phyloP scores from a whole-genome alignment of 2,329 filamentous ascomycete genomes.

The Ascochyta pisi region DNA sequence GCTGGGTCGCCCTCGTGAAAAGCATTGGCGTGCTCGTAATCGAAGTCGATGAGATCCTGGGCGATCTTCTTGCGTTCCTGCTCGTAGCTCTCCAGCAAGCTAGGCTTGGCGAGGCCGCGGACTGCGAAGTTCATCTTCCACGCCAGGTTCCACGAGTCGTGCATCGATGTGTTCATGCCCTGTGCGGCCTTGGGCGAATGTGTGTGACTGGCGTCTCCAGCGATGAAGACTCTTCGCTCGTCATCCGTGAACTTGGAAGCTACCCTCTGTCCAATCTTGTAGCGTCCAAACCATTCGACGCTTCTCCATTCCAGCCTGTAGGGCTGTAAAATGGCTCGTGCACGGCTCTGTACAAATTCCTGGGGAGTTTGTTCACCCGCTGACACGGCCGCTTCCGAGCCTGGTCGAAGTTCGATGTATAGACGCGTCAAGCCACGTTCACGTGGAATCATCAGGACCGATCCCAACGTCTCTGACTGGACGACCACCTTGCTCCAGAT shows the following conservation, averaged over 20 bases:
- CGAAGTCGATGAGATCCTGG: constrained; percentile 54
- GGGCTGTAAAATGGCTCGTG: constrained; percentile 56
- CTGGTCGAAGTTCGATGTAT: constrained; percentile 57
- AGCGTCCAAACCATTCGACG: constrained; percentile 60
- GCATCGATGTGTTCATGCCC: constrained; percentile 56
- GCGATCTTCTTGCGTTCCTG: constrained; percentile 53
- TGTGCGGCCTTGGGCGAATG: constrained; percentile 53
- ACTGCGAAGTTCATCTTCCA: constrained; percentile 55
- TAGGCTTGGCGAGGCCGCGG: constrained; percentile 48
- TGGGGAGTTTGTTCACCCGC: constrained; percentile 56
- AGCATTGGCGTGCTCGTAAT: constrained; percentile 58
- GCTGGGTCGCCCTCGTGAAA: constrained; percentile 67
- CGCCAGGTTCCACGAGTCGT: constrained; percentile 53
- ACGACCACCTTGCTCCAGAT: constrained; percentile 77
- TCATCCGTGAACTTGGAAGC: constrained; percentile 55
- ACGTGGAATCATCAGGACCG: constrained; percentile 75
- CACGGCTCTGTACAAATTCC: constrained; percentile 74
- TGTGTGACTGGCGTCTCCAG: constrained; percentile 56
- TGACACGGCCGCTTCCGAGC: constrained; percentile 37
- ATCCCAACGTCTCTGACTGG: constrained; percentile 70
- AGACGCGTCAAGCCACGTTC: constrained; percentile 75
- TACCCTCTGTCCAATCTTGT: constrained; percentile 58
- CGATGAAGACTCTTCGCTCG: constrained; percentile 55
- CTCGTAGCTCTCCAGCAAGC: constrained; percentile 51
- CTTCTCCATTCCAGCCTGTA: constrained; percentile 55